These are phyloP conservation scores for Claviceps sorghi DNA, from an alignment of 2,329 filamentous ascomycete genomes.

Conservation along the genomic window DNA sequence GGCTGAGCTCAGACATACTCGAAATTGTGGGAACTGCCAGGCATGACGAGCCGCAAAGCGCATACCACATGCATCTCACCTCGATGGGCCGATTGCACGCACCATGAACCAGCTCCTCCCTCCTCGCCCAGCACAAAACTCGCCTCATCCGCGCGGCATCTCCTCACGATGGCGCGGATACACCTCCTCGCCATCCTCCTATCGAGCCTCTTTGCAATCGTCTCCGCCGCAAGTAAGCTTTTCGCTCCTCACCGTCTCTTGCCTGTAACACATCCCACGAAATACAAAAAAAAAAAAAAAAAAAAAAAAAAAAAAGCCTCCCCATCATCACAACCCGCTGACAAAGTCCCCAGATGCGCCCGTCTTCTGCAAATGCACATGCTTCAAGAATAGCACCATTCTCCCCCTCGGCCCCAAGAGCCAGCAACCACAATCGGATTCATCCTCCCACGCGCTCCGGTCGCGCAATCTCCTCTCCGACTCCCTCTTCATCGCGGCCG, in stretches of 20 bases:
- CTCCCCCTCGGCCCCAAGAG: conserved; percentile 39
- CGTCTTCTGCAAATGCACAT: conserved; percentile 57
- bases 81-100: not conserved
- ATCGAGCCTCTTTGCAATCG: conserved; percentile 20
- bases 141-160: not conserved
- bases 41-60: not conserved
- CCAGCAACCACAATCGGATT: conserved; percentile 18
- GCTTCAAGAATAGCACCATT: conserved; percentile 55
- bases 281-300: too few species aligned
- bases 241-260: not conserved
- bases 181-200: conserved; percentile 22
- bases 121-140: not conserved
- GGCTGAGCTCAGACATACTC: not conserved
- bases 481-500: conserved; percentile 9
- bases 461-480: conserved; percentile 10
- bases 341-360: conserved; percentile 39
- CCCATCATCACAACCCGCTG: conserved; percentile 10
- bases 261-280: not conserved
- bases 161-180: conserved; percentile 25
- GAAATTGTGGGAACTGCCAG: not conserved
- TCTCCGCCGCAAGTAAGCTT: conserved; percentile 28
- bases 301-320: not conserved
- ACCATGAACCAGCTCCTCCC: not conserved
- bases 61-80: not conserved
- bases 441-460: conserved; percentile 7